These are phyloP conservation scores for Pseudonectria foliicola DNA, from an alignment of 2,329 filamentous ascomycete species.

Conservation along the genomic window DNA sequence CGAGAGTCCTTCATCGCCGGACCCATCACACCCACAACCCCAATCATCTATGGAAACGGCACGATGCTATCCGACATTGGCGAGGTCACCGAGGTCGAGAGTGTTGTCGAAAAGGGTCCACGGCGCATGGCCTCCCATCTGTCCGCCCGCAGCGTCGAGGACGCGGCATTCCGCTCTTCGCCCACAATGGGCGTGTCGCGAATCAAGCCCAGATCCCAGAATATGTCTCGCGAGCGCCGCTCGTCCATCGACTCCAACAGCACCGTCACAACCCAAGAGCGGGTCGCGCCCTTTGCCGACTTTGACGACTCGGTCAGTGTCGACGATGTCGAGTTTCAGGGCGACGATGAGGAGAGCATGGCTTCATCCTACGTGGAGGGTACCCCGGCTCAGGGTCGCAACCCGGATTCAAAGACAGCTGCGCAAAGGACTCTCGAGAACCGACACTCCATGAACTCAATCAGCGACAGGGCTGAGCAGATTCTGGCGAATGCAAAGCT, in stretches of 20 bases:
- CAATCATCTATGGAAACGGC: slow-evolving; percentile 62
- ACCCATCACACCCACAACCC: slow-evolving; percentile 47
- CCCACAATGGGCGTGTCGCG: slow-evolving; percentile 36
- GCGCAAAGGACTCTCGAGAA: slow-evolving; percentile 36
- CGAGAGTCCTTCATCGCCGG: slow-evolving; percentile 34
- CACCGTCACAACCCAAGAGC: slow-evolving; percentile 49
- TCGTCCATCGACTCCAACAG: slow-evolving; percentile 54
- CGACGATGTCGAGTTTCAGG: slow-evolving; percentile 59
- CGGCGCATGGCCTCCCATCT: slow-evolving; percentile 31
- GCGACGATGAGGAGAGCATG: slow-evolving; percentile 61
- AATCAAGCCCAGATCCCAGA: slow-evolving; percentile 39
- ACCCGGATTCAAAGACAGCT: slow-evolving; percentile 6
- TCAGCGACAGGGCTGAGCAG: slow-evolving; percentile 78
- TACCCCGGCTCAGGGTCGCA: slow-evolving; percentile 22
- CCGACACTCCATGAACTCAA: slow-evolving; percentile 61
- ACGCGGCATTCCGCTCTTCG: slow-evolving; percentile 35
- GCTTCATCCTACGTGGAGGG: slow-evolving; percentile 50
- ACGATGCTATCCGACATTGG: slow-evolving; percentile 63
- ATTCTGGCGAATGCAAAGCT: slow-evolving; percentile 91
- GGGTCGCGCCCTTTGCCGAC: slow-evolving; percentile 46
- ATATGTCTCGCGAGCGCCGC: slow-evolving; percentile 40
- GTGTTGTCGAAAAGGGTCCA: slow-evolving; percentile 36
- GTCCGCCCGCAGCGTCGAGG: slow-evolving; percentile 27
- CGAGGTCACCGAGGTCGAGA: slow-evolving; percentile 49
- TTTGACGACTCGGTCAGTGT: slow-evolving; percentile 57